Evolutionary conservation across 495 filamentous ascomycete genomes (phyloP), one percentile per base, ranked within the genome.

Genomic region (Hypoxylon intermedium): DNA sequence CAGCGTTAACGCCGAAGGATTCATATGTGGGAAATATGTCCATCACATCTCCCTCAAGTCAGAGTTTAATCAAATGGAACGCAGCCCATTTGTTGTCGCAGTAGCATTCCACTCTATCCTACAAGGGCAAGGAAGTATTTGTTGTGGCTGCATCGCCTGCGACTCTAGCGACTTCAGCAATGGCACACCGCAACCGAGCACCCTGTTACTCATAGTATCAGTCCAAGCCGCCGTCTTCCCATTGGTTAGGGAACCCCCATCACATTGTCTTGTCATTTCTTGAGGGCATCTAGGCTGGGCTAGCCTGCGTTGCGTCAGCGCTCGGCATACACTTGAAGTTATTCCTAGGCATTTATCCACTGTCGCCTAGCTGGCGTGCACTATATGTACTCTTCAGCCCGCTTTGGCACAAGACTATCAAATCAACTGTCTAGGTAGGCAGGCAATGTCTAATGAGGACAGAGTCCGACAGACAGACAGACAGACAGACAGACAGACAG

Each of bases 101-200:
- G 31, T 37, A 46, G 33, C 45, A 60, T 55, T 51, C 61, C 49
- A 44, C 44, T 34, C 42, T 45, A 30, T 45, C 33, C 24, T 46
- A 52, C 49, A 49, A 53, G 60, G 20, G 43, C 37, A 58, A 52
- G 55, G 56, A 57, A 56, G 55, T 51, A 60, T 55, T 65, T 65
- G 44, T 65, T 65, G 44, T 58, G 50, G 55, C 54, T 65, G 61
- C 60, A 64, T 46, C 59, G 53, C 59, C 52, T 57, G 53, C 54
- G 31, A 53, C 60, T 53, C 49, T 23, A 64, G 38, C 13, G 54
- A 55, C 34, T 60, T 56, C 60, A 59, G 24, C 61, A 59, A n/a
- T n/a, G 51, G 62, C 56, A 53, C 55, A 51, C 45, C 38, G 38
- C 45, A 47, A 49, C 50, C 37, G 21, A 45, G 52, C 51, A 56